Base-by-base conservation (phyloP, 257 asterid species). In the Nicotiana undulata region DNA sequence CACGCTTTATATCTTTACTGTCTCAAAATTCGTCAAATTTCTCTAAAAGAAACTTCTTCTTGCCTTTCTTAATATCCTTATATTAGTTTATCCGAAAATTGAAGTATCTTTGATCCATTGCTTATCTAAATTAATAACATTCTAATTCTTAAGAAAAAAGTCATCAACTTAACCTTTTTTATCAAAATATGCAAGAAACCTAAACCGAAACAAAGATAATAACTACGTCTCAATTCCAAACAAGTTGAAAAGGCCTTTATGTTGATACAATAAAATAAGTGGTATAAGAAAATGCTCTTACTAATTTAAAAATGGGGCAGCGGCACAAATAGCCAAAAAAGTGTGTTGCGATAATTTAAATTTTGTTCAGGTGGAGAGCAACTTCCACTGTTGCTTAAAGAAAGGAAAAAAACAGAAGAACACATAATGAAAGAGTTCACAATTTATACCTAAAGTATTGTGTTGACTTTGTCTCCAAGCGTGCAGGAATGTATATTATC, bases 401-500 rank as follows among this genome's bases (percentile, higher is more conserved):
- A 56, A 56, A 56, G 9, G 17, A 60, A 22, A 37, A 37, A 55
- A 55, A 9, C 1, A 55, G 60, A 17, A n/a, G 16, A n/a, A 31
- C 13, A 66, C 1, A 3, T 8, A 66, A 4, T 4, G 7, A 60
- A 78, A 60, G 37, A 63, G 68, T 26, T 31, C 1, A 26, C 29
- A 22, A 26, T 3, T 63, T 72, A n/a, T 64, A 26, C 4, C 44
- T 59, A 65, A 81, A 84, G 65, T 65, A 52, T 32, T 10, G 34
- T 72, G 85, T 81, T 86, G 86, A 84, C 87, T 34, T 81, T 72
- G 46, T 86, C 81, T 81, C 84, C 82, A 83, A 29, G 85, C 84
- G 84, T 32, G 82, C 83, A 55, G 22, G 51, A 64, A 77, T 64
- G 28, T 37, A 29, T 77, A 61, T 70, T 28, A 60, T 81, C 58